Evolutionary conservation across 192 early-diverging fungal genomes (phyloP), one percentile per base, ranked within the genome.

Genomic region (Chytriomyces sp.): DNA sequence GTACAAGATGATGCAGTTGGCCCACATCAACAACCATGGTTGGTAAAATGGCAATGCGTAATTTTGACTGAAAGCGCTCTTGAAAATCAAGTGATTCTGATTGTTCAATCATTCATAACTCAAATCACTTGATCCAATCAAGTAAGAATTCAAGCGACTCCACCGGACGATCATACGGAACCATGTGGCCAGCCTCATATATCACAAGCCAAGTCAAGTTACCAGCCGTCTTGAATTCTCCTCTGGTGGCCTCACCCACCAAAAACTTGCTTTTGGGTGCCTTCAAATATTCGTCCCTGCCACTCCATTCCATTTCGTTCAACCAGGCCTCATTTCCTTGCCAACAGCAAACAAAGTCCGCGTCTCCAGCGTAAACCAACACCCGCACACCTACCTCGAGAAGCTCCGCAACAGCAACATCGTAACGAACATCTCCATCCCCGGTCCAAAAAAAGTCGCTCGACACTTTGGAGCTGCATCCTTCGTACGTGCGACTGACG

Each of bases 391-490:
- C 80, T 8, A 54, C 57, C 22, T 81, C 78, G 31, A 84, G 59
- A 30, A 82, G 25, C 32, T 59, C 52, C 12, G 74, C 65, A 58
- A 82, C 55, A 36, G 76, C 59, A 12, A 65, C 44, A n/a, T 71
- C 76, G 59, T 61, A 76, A 1, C 84, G 78, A 3, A 74, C 69
- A 41, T 85, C 86, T 72, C 81, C 76, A 40, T 81, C 87, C 32
- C 85, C 89, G 1, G 73, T 64, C 12, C 77, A 68, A 1, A 63
- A 52, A 31, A 84, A 78, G 39, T 78, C 74, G 2, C 40, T 31
- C 64, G 84, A 77, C 33, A 85, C 84, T 4, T 80, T 73, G 3
- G 63, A 59, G 54, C 87, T 87, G 37, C 88, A 90, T 54, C 85
- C 82, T 59, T 80, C 74, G 52, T 74, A 84, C 26, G 66, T 59